Evolutionary conservation across 257 asterid genomes (phyloP), one percentile per base, ranked within the genome.

Genomic region (Solanum boliviense): DNA sequence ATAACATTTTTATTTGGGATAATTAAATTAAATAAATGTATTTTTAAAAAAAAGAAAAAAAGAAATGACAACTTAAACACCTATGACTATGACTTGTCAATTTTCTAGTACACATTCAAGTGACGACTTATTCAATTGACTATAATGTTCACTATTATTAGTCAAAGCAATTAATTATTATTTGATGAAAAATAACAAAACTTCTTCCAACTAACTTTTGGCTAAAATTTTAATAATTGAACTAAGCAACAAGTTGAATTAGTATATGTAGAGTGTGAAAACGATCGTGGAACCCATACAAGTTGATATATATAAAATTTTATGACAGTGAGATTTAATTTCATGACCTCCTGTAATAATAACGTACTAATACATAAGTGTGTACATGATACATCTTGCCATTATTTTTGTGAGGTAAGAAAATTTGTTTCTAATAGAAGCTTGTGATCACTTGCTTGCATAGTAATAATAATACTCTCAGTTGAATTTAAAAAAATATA

Each of bases 61-160:
- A 31, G 38, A 6, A 18, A 34, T 73, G 82, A 35, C 20, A 75
- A 36, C 29, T 20, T 10, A 21, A 35, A 75, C 13, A 13, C 34
- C 52, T 76, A 23, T 3, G 34, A 76, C 7, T 38, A 75, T 23
- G 84, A 76, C 84, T 76, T 38, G 34, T 76, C 58, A 8, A 1
- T 75, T 38, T 36, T 21, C 12, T 38, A 75, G 84, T n/a, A 75
- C 34, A 76, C 34, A 23, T 76, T 76, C 84, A 76, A 35, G 58
- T 76, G 84, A 76, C 20, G 84, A 76, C 84, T 76, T 76, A 76
- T 6, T 12, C 58, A 23, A 76, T 75, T 11, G 84, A 36, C 84
- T 76, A n/a, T 23, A n/a, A 38, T 38, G 12, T 38, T 13, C 34
- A 76, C 58, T n/a, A 23, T 35, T 75, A 36, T 76, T 76, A 76